Conservation (phyloP, 257 asterid species). For the Pogostemon cablin region DNA sequence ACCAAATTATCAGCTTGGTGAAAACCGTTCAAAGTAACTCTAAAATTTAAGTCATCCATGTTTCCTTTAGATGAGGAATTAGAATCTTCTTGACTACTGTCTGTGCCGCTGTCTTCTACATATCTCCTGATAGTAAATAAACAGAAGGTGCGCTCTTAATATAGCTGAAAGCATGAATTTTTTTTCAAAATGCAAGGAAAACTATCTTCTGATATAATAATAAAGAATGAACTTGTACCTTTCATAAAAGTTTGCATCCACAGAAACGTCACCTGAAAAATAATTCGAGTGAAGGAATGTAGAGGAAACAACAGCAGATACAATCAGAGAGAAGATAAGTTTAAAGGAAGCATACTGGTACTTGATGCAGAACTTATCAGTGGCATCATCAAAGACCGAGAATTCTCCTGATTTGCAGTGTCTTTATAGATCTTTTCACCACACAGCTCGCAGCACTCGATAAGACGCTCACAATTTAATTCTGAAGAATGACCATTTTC, state of each 20-base stretch:
- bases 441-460: conserved; percentile 45
- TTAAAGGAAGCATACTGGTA: conserved; percentile 49
- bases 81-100: conserved; percentile 34
- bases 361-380: conserved; percentile 57
- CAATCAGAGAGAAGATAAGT: conserved; percentile 17
- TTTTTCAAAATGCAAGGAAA: too few relatives aligned
- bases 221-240: too few relatives aligned
- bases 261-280: too few relatives aligned
- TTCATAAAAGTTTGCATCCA: too few relatives aligned
- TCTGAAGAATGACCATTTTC: conserved; percentile 42
- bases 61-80: conserved; percentile 37
- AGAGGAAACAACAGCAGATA: too few relatives aligned
- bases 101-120: too few relatives aligned
- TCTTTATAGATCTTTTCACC: conserved; percentile 42
- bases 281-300: too few relatives aligned
- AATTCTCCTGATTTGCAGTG: conserved; percentile 40
- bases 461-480: conserved; percentile 31
- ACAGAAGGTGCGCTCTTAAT: too few relatives aligned
- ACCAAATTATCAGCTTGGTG: conserved; percentile 30
- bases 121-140: too few relatives aligned
- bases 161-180: neutral
- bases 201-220: too few relatives aligned
- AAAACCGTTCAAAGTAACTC: conserved; percentile 43
- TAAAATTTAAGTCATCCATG: conserved; percentile 32
- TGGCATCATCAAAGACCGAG: conserved; percentile 42